Base-by-base conservation (phyloP, 306 rosid genomes). In the Inga laurina region DNA sequence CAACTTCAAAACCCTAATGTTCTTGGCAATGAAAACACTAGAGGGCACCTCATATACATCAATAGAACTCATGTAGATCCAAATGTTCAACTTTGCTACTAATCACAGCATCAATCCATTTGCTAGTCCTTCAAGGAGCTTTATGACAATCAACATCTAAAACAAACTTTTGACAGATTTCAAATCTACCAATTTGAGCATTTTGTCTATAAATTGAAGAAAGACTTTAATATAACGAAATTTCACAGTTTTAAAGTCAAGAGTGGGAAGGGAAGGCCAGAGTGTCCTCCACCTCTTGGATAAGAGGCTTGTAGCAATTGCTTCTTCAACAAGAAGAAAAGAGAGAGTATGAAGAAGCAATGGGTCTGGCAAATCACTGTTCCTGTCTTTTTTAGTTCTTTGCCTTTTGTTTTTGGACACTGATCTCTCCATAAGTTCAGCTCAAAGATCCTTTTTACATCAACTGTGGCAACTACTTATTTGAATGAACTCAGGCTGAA, bases 281-380 rank as follows among this genome's bases (percentile, higher is more conserved):
- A 88, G 37, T 12, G 76, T 24, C 0, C 11, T 68, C 90, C 88
- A 88, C 7, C 76, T 76, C 54, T 68, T 82, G 1, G 88, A 87
- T 19, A 84, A 81, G 51, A 79, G 24, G 49, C 82, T 70, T 13
- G 88, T 85, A 12, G 68, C 24, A 13, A 74, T 78, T 2, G 79
- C 82, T 4, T 57, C 8, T 62, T 74, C 61, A 27, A 80, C 68
- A 2, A 87, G 61, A 3, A 68, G 48, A 37, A 37, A 68, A 16
- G 72, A 32, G 72, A 66, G 72, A 34, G 7, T 34, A 34, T 34
- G 82, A 51, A n/a, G 37, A 15, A 78, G 66, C 13, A 85, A 1
- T 0, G 34, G 10, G 8, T 79, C 85, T 0, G 83, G 82, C 8
- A 85, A 64, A 3, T 5, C 2, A 34, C 84, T 75, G n/a, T 82